Conservation (phyloP, 192 early-diverging fungal genomes). For the Linnemannia hyalina region DNA sequence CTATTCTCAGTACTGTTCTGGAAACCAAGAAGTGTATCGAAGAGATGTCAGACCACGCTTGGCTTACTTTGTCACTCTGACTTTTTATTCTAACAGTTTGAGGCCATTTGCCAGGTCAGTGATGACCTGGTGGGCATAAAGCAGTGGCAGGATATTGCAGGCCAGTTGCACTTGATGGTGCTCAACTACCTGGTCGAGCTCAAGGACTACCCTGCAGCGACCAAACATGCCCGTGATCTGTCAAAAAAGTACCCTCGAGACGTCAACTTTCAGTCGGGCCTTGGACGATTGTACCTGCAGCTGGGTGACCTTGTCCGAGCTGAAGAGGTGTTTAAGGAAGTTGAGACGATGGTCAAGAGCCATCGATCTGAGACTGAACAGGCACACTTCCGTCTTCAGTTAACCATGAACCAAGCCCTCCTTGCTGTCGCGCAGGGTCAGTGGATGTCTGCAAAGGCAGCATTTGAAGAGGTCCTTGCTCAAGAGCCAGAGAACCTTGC, state of each 20-base stretch:
- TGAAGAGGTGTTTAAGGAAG: conserved; percentile 44
- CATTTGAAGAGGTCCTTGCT: conserved; percentile 55
- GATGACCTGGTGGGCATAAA: conserved; percentile 21
- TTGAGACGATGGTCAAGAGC: conserved; percentile 39
- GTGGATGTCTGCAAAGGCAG: conserved; percentile 56
- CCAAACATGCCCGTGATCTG: conserved; percentile 52
- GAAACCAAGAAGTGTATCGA: not conserved
- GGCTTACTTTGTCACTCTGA: too few relatives aligned
- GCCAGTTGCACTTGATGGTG: conserved; percentile 61
- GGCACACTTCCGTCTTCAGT: conserved; percentile 34
- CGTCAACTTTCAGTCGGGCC: conserved; percentile 56
- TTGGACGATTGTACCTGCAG: conserved; percentile 64
- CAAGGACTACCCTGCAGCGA: conserved; percentile 57
- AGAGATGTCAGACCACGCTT: too few relatives aligned
- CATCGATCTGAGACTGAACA: not conserved
- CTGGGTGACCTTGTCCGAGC: conserved; percentile 59
- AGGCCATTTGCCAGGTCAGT: conserved; percentile 28
- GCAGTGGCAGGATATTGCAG: conserved; percentile 56
- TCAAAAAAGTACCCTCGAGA: conserved; percentile 36
- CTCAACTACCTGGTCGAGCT: conserved; percentile 59
- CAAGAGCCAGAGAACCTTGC: conserved; percentile 62
- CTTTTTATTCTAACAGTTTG: conserved; percentile 16
- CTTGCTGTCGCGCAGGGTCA: conserved; percentile 57
- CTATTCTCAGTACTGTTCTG: not conserved
- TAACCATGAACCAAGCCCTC: conserved; percentile 60